Percentiles rank a stretch among this genome's conserved stretches.
These are phyloP conservation scores for Pilasporangium apinafurcum DNA, from an alignment of 352 stramenopile species.

Conservation along the genomic window DNA sequence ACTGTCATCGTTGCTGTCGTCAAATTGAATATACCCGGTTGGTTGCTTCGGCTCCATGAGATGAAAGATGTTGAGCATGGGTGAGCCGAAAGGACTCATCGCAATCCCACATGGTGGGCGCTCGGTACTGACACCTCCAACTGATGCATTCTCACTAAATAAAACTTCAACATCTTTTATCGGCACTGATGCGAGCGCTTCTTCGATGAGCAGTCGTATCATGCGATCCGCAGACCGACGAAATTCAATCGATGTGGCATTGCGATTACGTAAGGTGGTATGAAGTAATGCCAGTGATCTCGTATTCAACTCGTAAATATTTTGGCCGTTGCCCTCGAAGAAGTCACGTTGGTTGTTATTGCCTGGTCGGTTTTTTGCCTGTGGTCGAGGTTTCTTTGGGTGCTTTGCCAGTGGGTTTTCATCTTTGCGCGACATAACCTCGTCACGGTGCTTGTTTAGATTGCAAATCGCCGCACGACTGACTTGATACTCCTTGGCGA, in stretches of 20 bases:
- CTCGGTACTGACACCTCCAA: slow-evolving; percentile 24
- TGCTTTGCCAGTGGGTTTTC: slow-evolving; percentile 49
- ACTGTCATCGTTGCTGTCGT: no score
- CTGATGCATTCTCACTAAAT: slow-evolving; percentile 14
- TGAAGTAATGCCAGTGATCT: slow-evolving; percentile 28
- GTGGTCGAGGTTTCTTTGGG: slow-evolving; percentile 29
- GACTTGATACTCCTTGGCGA: slow-evolving; percentile 63
- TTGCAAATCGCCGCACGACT: slow-evolving; percentile 61
- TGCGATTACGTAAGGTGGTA: slow-evolving; percentile 23
- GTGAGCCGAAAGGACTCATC: slow-evolving; percentile 5
- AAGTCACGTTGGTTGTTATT: not conserved
- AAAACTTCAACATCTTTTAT: slow-evolving; percentile 24
- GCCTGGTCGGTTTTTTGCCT: not conserved
- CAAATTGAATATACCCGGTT: slow-evolving; percentile 10
- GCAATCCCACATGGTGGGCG: slow-evolving; percentile 25
- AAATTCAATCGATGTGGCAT: slow-evolving; percentile 25
- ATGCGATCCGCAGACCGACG: slow-evolving; percentile 27
- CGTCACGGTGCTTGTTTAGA: slow-evolving; percentile 48
- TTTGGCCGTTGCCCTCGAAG: slow-evolving; percentile 7
- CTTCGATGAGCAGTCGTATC: slow-evolving; percentile 48
- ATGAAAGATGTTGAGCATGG: slow-evolving; percentile 18
- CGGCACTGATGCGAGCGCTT: slow-evolving; percentile 28
- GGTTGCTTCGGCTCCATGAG: slow-evolving; percentile 13
- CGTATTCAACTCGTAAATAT: slow-evolving; percentile 28
- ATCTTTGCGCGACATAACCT: slow-evolving; percentile 32